Conservation (phyloP, 495 filamentous ascomycete species). For the Podospora pseudocomata region DNA sequence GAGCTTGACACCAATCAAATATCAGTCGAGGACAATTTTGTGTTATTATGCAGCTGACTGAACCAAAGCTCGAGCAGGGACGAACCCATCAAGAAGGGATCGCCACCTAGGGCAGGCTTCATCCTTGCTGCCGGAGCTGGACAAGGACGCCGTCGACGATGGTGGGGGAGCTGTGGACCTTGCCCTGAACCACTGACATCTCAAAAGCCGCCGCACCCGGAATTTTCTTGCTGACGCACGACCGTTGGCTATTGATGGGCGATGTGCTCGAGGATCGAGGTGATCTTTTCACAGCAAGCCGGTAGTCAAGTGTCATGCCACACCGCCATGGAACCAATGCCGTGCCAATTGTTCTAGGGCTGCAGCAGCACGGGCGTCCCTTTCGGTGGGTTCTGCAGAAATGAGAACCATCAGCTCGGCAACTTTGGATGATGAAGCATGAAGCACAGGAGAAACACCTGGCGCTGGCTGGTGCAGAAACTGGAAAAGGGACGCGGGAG, state of each 20-base stretch:
- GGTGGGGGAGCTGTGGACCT: background rate
- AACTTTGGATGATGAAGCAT: background rate
- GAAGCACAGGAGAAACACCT: background rate
- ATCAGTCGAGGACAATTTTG: background rate
- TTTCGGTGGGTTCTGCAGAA: background rate
- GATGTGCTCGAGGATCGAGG: background rate
- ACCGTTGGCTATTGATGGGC: background rate
- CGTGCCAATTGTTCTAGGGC: background rate
- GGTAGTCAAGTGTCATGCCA: background rate
- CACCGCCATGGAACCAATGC: background rate
- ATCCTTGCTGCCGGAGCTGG: background rate
- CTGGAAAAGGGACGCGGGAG: background rate
- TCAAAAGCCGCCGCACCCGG: background rate
- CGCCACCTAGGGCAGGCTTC: background rate
- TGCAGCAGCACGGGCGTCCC: slow-evolving; percentile 3
- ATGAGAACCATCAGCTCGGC: background rate
- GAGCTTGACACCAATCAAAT: background rate
- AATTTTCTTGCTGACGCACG: background rate
- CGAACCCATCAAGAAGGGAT: background rate
- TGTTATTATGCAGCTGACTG: background rate
- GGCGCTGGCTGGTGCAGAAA: background rate
- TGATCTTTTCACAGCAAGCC: background rate
- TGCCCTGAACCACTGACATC: too few species aligned
- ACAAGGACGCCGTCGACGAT: background rate
- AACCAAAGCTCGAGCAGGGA: background rate